phyloP scores from a whole-genome alignment of 1,139 yeast genomes.

The Schizosaccharomyces versatilis region DNA sequence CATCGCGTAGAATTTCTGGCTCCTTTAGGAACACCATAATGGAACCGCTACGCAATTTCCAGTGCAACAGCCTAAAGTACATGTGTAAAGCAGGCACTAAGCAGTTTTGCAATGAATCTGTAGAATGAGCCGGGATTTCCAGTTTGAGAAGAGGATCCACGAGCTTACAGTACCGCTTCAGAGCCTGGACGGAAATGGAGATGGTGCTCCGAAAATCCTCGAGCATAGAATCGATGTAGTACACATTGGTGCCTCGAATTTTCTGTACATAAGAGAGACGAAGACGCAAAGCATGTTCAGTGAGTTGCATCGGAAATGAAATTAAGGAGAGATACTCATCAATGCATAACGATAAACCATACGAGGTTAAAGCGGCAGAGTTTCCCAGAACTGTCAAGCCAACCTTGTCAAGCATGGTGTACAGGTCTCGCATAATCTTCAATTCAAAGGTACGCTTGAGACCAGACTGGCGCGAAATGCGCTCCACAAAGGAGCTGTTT shows the following conservation, averaged over 20 bases:
- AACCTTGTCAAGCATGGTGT: slow-evolving; percentile 59
- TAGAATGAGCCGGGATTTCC: slow-evolving; percentile 48
- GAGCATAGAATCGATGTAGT: slow-evolving; percentile 89
- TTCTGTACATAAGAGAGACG: slow-evolving; percentile 61
- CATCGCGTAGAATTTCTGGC: slow-evolving; percentile 56
- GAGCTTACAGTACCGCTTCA: slow-evolving; percentile 42
- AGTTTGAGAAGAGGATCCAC: slow-evolving; percentile 56
- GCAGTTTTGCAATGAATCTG: slow-evolving; percentile 46
- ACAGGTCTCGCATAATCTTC: slow-evolving; percentile 34
- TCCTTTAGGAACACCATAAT: slow-evolving; percentile 53
- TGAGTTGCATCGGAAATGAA: slow-evolving; percentile 54
- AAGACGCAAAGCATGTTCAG: slow-evolving; percentile 57
- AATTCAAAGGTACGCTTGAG: slow-evolving; percentile 39
- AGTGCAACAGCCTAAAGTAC: slow-evolving; percentile 45
- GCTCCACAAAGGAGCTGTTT: slow-evolving; percentile 43
- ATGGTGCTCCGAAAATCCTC: slow-evolving; percentile 66
- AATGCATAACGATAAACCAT: slow-evolving; percentile 58
- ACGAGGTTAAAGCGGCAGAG: slow-evolving; percentile 37
- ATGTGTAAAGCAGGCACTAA: slow-evolving; percentile 56
- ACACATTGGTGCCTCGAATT: slow-evolving; percentile 66
- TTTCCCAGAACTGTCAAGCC: slow-evolving; percentile 47
- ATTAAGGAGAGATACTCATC: slow-evolving; percentile 47
- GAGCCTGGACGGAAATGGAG: slow-evolving; percentile 52
- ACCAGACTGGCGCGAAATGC: slow-evolving; percentile 67
- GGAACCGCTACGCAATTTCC: slow-evolving; percentile 60